A percentile compares a stretch with the other conserved stretches of the same genome.
phyloP scores from a whole-genome alignment of 1,284 basidiomycete species.

The Tilletia caries region DNA sequence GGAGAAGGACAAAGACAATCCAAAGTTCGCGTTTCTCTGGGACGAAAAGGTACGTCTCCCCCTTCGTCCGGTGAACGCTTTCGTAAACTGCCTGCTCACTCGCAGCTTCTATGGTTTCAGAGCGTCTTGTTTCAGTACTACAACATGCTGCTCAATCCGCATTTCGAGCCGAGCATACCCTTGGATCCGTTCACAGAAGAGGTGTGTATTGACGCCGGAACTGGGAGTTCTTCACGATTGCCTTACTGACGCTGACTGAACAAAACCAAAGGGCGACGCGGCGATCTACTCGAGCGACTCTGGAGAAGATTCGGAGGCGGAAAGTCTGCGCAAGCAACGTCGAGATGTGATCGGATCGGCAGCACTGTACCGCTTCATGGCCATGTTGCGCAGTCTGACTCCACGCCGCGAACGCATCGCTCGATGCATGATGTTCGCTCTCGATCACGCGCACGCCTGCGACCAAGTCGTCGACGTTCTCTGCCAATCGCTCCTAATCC shows the following conservation, averaged over 20 bases:
- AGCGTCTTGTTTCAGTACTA: slow-evolving; percentile 78
- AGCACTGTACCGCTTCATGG: slow-evolving; percentile 76
- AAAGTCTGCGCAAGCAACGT: slow-evolving; percentile 63
- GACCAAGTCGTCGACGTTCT: slow-evolving; percentile 55
- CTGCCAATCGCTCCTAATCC: slow-evolving; percentile 58
- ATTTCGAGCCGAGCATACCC: slow-evolving; percentile 60
- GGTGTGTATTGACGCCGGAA: slow-evolving; percentile 56
- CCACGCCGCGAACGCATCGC: slow-evolving; percentile 86
- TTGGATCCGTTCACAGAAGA: slow-evolving; percentile 77
- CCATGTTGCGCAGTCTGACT: slow-evolving; percentile 79
- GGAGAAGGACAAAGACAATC: slow-evolving; percentile 69
- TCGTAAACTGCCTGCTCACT: too few relatives aligned
- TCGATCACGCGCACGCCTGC: slow-evolving; percentile 91
- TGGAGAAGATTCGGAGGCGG: slow-evolving; percentile 85
- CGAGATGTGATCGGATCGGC: slow-evolving; percentile 67
- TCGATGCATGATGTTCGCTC: slow-evolving; percentile 87
- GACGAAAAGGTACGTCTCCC: slow-evolving; percentile 19
- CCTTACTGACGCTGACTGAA: not conserved
- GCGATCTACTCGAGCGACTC: slow-evolving; percentile 84
- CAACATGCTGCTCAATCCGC: slow-evolving; percentile 68
- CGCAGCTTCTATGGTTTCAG: too few relatives aligned
- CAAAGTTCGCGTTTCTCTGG: slow-evolving; percentile 77
- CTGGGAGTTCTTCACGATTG: not conserved
- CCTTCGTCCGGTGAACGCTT: too few relatives aligned
- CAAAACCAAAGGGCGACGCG: slow-evolving; percentile 1